Conservation (phyloP, 768 basidiomycete genomes). For the Daedaleopsis nitida region DNA sequence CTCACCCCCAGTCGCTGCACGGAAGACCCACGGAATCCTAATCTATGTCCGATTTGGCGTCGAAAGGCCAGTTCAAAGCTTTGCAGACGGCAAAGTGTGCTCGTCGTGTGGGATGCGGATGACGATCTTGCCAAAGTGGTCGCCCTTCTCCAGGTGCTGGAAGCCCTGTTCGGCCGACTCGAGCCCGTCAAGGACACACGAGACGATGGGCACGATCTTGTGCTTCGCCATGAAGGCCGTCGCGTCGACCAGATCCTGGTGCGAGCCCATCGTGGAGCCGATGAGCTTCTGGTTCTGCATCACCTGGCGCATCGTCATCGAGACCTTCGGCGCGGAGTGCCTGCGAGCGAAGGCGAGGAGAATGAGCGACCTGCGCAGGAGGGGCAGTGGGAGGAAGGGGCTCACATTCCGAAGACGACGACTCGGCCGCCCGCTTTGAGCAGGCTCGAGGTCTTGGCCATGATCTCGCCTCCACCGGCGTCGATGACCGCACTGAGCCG, state of each 20-base stretch:
- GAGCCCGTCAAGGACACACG: constrained; percentile 61
- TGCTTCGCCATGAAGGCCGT: constrained; percentile 70
- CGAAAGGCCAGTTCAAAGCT: constrained; percentile 3
- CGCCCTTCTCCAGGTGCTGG: constrained; percentile 59
- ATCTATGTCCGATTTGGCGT: neutral
- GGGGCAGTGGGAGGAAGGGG: neutral
- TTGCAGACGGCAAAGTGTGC: neutral
- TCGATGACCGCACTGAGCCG: constrained; percentile 46
- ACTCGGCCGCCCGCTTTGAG: constrained; percentile 40
- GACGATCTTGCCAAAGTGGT: constrained; percentile 81
- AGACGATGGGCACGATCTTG: constrained; percentile 68
- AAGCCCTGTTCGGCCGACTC: constrained; percentile 70
- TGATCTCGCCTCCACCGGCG: constrained; percentile 46
- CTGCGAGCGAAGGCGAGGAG: constrained; percentile 35
- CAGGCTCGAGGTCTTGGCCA: constrained; percentile 34
- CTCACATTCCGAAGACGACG: constrained; percentile 42
- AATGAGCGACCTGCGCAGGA: constrained; percentile 7
- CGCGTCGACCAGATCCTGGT: constrained; percentile 69
- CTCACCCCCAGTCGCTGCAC: no score
- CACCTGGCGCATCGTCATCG: constrained; percentile 78
- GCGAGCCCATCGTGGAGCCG: constrained; percentile 86
- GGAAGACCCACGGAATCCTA: no score
- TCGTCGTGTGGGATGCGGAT: constrained; percentile 40
- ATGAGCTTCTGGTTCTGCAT: constrained; percentile 73
- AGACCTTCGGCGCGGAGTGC: constrained; percentile 61